Conservation (phyloP, 2,329 filamentous ascomycete species). For the Pyrenochaeta sp. region DNA sequence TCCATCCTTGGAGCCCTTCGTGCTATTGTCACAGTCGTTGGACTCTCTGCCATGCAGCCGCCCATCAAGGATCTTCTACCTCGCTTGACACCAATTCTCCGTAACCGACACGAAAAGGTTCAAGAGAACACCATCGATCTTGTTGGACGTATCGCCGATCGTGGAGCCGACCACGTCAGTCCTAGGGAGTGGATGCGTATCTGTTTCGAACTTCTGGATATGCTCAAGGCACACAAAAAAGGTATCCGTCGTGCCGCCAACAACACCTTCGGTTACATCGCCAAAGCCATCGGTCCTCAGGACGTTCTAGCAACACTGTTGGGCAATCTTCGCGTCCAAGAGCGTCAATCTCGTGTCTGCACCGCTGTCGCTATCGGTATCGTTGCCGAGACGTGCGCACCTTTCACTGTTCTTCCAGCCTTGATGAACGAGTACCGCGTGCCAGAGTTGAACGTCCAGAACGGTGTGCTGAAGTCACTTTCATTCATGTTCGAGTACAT, state of each 20-base stretch:
- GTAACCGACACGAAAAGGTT: slow-evolving; percentile 98
- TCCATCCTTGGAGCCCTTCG: slow-evolving; percentile 94
- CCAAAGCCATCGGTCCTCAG: slow-evolving; percentile 97
- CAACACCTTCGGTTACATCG: slow-evolving; percentile 99
- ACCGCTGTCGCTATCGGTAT: slow-evolving; percentile 98
- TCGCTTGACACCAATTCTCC: slow-evolving; percentile 94
- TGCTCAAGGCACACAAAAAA: slow-evolving; percentile 99
- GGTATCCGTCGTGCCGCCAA: slow-evolving; percentile 97
- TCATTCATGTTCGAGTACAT: slow-evolving; percentile 99
- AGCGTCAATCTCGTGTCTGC: slow-evolving; percentile 97
- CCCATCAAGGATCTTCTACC: slow-evolving; percentile 96
- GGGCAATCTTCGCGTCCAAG: slow-evolving; percentile 95
- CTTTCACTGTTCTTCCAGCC: slow-evolving; percentile 97
- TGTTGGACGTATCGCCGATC: slow-evolving; percentile 96
- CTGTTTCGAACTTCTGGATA: slow-evolving; percentile 97
- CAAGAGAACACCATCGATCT: slow-evolving; percentile 99
- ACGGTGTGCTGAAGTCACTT: slow-evolving; percentile 95
- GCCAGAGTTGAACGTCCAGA: slow-evolving; percentile 97
- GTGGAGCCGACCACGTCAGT: slow-evolving; percentile 94
- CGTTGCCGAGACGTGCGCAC: slow-evolving; percentile 96
- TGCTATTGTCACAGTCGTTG: slow-evolving; percentile 96
- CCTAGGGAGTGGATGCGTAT: slow-evolving; percentile 99
- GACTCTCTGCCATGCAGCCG: slow-evolving; percentile 97
- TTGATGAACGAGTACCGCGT: slow-evolving; percentile 99
- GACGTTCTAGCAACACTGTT: slow-evolving; percentile 94